These are phyloP conservation scores for Blastomyces emzantsi DNA, from an alignment of 2,329 filamentous ascomycete species.

Conservation along the genomic window DNA sequence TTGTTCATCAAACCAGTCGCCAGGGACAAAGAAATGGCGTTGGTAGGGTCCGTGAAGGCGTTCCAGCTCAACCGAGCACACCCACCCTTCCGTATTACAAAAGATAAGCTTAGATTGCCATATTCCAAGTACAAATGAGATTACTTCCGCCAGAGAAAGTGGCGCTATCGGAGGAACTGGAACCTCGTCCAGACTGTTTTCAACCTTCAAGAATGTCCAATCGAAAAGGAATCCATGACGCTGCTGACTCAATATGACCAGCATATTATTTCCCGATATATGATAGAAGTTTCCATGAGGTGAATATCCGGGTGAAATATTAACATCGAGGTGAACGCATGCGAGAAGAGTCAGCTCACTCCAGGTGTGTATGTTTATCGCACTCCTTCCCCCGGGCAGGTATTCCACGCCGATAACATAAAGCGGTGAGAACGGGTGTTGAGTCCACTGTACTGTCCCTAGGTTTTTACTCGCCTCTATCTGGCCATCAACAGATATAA, in stretches of 20 bases:
- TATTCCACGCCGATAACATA: slow-evolving; percentile 26
- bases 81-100: slow-evolving; percentile 23
- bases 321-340: slow-evolving; percentile 7
- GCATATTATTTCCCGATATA: slow-evolving; percentile 20
- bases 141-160: slow-evolving; percentile 8
- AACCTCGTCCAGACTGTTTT: not conserved
- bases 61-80: slow-evolving; percentile 22
- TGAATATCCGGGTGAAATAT: not conserved
- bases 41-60: slow-evolving; percentile 12
- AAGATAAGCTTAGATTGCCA: slow-evolving; percentile 21
- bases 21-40: slow-evolving; percentile 28
- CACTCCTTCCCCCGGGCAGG: slow-evolving; percentile 7
- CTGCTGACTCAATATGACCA: slow-evolving; percentile 11
- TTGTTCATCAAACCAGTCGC: slow-evolving; percentile 25
- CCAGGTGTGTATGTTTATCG: slow-evolving; percentile 23
- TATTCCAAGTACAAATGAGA: slow-evolving; percentile 20
- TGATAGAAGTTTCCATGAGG: slow-evolving; percentile 9
- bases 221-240: slow-evolving; percentile 14
- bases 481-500: slow-evolving; percentile 23
- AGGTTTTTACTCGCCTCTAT: slow-evolving; percentile 16
- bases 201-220: slow-evolving; percentile 13
- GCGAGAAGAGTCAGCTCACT: slow-evolving; percentile 23
- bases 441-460: slow-evolving; percentile 19
- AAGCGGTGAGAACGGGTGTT: slow-evolving; percentile 19
- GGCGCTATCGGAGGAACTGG: not conserved